These are phyloP conservation scores for Blakeslea trispora DNA, from an alignment of 371 early-diverging fungal species.

Conservation along the genomic window DNA sequence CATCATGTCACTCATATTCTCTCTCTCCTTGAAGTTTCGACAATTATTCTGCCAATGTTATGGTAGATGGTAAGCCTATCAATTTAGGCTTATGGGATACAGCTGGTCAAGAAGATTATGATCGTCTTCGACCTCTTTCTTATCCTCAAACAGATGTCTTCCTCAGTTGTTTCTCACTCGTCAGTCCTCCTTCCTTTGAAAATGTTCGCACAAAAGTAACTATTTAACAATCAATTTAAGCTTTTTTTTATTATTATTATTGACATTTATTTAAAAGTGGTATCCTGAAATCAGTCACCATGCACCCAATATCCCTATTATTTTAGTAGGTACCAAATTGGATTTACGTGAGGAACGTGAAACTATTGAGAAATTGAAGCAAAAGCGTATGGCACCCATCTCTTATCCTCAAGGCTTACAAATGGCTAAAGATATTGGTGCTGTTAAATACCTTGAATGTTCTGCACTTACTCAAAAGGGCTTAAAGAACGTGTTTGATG, in stretches of 20 bases:
- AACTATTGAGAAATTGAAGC: conserved; percentile 83
- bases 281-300: conserved; percentile 95
- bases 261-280: conserved; percentile 64
- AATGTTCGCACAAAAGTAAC: conserved; percentile 86
- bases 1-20: not conserved
- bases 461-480: conserved; percentile 98
- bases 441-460: conserved; percentile 96
- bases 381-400: conserved; percentile 91
- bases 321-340: conserved; percentile 98
- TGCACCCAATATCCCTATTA: conserved; percentile 92
- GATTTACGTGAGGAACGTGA: conserved; percentile 96
- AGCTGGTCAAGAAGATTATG: conserved; percentile 98
- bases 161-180: conserved; percentile 87
- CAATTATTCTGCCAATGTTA: conserved; percentile 93
- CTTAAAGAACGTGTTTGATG: conserved; percentile 97
- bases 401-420: conserved; percentile 86
- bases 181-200: conserved; percentile 89
- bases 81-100: conserved; percentile 99
- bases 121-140: conserved; percentile 91
- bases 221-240: not conserved
- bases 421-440: conserved; percentile 90
- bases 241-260: not conserved
- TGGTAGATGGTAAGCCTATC: conserved; percentile 94
- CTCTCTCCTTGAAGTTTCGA: conserved; percentile 70
- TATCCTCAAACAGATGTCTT: conserved; percentile 96